phyloP scores from a whole-genome alignment of 2,329 filamentous ascomycete genomes.

The Penicillium sclerotiorum region DNA sequence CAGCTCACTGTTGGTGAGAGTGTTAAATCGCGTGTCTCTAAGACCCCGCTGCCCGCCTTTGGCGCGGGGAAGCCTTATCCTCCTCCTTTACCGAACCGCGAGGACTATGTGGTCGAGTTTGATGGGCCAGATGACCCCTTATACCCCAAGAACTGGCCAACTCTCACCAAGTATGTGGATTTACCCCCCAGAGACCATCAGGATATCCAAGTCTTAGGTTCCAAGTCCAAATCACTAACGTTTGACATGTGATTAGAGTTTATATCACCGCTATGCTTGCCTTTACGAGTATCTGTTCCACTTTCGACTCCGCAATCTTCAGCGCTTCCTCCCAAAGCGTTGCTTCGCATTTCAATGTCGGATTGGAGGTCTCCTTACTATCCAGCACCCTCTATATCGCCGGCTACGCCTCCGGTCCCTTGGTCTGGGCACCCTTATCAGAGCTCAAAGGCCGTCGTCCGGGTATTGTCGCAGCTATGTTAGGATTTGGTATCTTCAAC shows the following conservation, averaged over 20 bases:
- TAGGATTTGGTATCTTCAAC: constrained; percentile 47
- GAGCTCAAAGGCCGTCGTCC: constrained; percentile 61
- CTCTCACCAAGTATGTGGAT: constrained; percentile 47
- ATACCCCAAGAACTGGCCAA: constrained; percentile 57
- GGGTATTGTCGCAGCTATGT: constrained; percentile 50
- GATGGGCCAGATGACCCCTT: constrained; percentile 55
- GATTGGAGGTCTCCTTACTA: constrained; percentile 43
- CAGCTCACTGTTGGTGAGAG: constrained; percentile 38
- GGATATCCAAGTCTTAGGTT: too few relatives aligned
- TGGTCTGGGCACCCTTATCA: constrained; percentile 63
- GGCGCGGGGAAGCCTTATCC: constrained; percentile 54
- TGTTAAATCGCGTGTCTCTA: constrained; percentile 27
- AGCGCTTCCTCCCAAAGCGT: constrained; percentile 63
- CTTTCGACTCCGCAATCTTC: constrained; percentile 64
- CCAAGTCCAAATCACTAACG: constrained; percentile 1
- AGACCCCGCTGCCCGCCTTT: constrained; percentile 27
- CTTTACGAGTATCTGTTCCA: constrained; percentile 40
- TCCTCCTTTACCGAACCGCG: constrained; percentile 51
- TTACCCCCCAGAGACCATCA: too few relatives aligned
- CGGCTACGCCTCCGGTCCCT: constrained; percentile 57
- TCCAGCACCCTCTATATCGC: constrained; percentile 52
- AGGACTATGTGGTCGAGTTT: constrained; percentile 61
- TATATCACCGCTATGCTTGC: constrained; percentile 25
- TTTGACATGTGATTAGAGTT: constrained; percentile 4
- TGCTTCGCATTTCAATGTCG: constrained; percentile 49